Conservation (phyloP, 768 basidiomycete genomes). For the Tylopilus balloui region DNA sequence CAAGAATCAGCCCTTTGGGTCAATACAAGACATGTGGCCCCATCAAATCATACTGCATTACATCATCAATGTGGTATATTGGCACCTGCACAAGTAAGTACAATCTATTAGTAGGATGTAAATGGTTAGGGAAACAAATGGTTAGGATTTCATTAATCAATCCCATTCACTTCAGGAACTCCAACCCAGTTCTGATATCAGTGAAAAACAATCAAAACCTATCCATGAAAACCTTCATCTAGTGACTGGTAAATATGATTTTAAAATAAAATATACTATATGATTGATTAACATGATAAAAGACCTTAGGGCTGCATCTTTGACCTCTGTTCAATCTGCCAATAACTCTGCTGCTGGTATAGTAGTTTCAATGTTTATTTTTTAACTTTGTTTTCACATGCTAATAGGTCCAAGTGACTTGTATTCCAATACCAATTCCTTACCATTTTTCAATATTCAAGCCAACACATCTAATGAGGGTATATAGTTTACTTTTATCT, state of each 20-base stretch:
- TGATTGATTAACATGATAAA: not conserved
- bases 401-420: not conserved
- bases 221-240: not conserved
- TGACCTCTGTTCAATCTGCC: too few species aligned
- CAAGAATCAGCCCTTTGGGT: constrained; percentile 13
- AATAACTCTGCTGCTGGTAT: not conserved
- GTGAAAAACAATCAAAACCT: not conserved
- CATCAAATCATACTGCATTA: not conserved
- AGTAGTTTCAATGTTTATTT: not conserved
- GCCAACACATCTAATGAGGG: not conserved
- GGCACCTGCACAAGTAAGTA: constrained; percentile 10
- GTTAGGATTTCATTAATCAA: not conserved
- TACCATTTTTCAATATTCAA: not conserved
- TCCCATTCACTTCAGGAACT: not conserved
- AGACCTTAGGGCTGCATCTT: not conserved
- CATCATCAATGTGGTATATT: not conserved
- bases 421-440: not conserved
- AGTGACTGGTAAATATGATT: not conserved
- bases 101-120: not conserved
- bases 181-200: not conserved
- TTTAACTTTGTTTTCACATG: not conserved
- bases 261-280: not conserved
- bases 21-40: constrained; percentile 18
- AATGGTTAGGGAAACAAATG: not conserved
- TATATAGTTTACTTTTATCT: not conserved